Base-by-base conservation (phyloP, 106 monocot genomes). In the Hemerocallis citrina region DNA sequence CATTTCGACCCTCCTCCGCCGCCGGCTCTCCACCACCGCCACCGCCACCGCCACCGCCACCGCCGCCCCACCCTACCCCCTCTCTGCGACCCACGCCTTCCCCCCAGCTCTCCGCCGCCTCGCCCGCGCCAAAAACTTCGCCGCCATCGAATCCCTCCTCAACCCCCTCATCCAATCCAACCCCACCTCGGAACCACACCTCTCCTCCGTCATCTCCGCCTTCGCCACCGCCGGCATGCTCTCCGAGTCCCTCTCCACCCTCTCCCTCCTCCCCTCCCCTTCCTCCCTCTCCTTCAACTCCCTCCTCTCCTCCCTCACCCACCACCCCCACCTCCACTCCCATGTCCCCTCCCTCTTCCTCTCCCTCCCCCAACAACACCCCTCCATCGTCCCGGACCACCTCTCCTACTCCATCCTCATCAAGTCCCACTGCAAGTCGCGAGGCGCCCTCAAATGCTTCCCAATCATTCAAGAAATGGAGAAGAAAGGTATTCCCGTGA, bases 151-250 rank as follows among this genome's bases (percentile, higher is more conserved):
- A 19, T 29, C 66, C 37, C 40, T 71, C 12, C 24, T 77, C 21
- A 45, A 5, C 6, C 10, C 38, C 39, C 43, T 29, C 20, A 37
- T 35, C 69, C 41, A n/a, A 13, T 13, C 34, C 11, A 77, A 7
- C 59, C 39, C 7, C 12, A 2, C 35, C 17, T 49, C 34, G 16
- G 67, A 67, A 28, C 22, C 43, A 20, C 39, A 67, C 20, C 69
- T 58, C 39, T 47, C 55, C 45, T 72, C 67, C 52, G 6, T 71
- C 62, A 65, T 74, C 66, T 42, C 67, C 45, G 52, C 72, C 57
- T 85, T 80, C 55, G 77, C 67, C 64, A 44, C 63, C 67, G 72
- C 80, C 63, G 76, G 79, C 30, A 85, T 85, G 85, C 57, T 85
- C 58, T 70, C 75, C 49, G 73, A 56, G 14, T 76, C 85, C 34